Percentiles rank a stretch among this genome's conserved stretches.
These are phyloP conservation scores for Yamadazyma ubonensis DNA, from an alignment of 805 yeast genomes.

Conservation along the genomic window DNA sequence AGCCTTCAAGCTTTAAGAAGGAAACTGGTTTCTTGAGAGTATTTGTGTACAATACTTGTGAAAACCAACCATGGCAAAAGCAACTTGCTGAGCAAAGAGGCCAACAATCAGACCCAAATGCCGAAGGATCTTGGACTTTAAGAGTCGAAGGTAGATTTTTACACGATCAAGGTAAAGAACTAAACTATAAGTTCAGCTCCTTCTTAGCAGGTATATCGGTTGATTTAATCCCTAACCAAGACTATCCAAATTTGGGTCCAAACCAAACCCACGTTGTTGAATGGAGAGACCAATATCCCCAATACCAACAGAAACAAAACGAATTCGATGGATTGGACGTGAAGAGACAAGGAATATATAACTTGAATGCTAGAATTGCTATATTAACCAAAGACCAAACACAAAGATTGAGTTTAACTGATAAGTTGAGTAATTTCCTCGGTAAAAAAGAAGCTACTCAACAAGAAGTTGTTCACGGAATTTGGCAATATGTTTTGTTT, in stretches of 20 bases:
- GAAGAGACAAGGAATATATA: constrained; percentile 65
- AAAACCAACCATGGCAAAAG: constrained; percentile 82
- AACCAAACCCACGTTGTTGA: constrained; percentile 57
- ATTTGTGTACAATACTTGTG: constrained; percentile 76
- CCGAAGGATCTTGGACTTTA: constrained; percentile 73
- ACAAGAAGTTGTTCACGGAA: constrained; percentile 74
- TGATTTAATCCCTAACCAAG: constrained; percentile 55
- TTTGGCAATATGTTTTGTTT: constrained; percentile 77
- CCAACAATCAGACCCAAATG: constrained; percentile 18
- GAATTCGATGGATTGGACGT: constrained; percentile 86
- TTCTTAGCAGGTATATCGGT: constrained; percentile 82
- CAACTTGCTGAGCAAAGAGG: constrained; percentile 26
- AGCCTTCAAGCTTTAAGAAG: constrained; percentile 33
- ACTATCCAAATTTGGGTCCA: constrained; percentile 34
- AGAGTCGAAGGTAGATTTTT: constrained; percentile 84
- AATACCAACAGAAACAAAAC: constrained; percentile 12
- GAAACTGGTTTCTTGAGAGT: constrained; percentile 69
- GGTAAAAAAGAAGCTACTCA: constrained; percentile 81
- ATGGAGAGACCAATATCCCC: constrained; percentile 72
- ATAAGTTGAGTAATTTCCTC: constrained; percentile 62
- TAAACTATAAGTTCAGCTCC: constrained; percentile 57
- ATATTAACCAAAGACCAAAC: constrained; percentile 75
- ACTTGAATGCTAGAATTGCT: constrained; percentile 64
- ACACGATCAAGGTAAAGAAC: constrained; percentile 41
- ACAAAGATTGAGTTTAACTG: constrained; percentile 60